Conservation (phyloP, 176 grass and related monocot genomes). For the Cymbopogon citratus region DNA sequence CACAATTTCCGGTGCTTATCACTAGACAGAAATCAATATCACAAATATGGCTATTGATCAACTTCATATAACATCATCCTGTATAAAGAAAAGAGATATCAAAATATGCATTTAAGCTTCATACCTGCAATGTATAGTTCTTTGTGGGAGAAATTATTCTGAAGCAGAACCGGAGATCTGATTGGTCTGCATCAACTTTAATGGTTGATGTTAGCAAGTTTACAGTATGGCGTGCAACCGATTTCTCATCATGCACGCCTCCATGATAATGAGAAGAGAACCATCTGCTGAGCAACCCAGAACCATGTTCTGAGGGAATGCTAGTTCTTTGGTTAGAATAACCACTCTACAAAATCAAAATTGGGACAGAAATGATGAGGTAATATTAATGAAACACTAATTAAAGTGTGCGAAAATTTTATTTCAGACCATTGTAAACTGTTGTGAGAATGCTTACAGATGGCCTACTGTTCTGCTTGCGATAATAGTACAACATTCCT, state of each 20-base stretch:
- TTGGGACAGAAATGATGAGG: not conserved
- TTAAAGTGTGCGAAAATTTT: not conserved
- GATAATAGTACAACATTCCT: slow-evolving; percentile 98
- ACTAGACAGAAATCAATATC: slow-evolving; percentile 25
- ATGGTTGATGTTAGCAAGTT: slow-evolving; percentile 97
- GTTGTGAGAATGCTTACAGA: slow-evolving; percentile 55
- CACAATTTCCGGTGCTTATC: slow-evolving; percentile 26
- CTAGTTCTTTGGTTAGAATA: slow-evolving; percentile 73
- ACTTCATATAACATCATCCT: not conserved
- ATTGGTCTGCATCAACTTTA: slow-evolving; percentile 93
- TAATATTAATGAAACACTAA: slow-evolving; percentile 4
- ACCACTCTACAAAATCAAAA: slow-evolving; percentile 52
- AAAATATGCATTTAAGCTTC: not conserved
- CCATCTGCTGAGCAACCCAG: slow-evolving; percentile 92
- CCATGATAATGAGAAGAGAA: slow-evolving; percentile 99
- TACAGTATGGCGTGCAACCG: slow-evolving; percentile 95
- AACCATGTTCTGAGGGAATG: slow-evolving; percentile 70
- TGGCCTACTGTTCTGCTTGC: slow-evolving; percentile 77
- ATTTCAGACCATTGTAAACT: slow-evolving; percentile 1
- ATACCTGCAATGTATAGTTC: slow-evolving; percentile 97
- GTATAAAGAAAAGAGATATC: not conserved
- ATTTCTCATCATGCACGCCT: slow-evolving; percentile 91
- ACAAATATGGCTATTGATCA: slow-evolving; percentile 18
- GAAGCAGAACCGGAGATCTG: slow-evolving; percentile 93
- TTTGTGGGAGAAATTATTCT: slow-evolving; percentile 97